A percentile compares a stretch with the other conserved stretches of the same genome.
These are phyloP conservation scores for Podaxis sp. DNA, from an alignment of 768 basidiomycete genomes.

Conservation along the genomic window DNA sequence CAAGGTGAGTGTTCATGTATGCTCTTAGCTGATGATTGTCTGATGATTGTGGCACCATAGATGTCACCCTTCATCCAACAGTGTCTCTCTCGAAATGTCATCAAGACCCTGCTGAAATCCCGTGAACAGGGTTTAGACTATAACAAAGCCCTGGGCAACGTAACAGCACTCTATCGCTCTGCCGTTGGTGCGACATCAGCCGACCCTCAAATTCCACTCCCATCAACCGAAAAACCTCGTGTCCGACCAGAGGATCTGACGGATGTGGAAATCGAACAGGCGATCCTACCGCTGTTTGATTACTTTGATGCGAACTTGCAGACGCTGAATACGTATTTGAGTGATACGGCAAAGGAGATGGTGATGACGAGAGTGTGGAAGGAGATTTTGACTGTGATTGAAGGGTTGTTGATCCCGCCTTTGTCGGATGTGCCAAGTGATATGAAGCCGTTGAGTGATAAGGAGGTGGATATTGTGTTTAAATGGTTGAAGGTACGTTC, in stretches of 20 bases:
- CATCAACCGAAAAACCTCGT: slow-evolving; percentile 71
- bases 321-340: slow-evolving; percentile 84
- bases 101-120: slow-evolving; percentile 75
- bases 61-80: slow-evolving; percentile 93
- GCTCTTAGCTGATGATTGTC: neutral
- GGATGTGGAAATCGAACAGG: slow-evolving; percentile 92
- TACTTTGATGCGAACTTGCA: slow-evolving; percentile 94
- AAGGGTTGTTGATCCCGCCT: slow-evolving; percentile 86
- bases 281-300: slow-evolving; percentile 88
- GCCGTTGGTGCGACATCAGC: slow-evolving; percentile 60
- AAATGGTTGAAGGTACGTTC: slow-evolving; percentile 85
- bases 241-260: slow-evolving; percentile 75
- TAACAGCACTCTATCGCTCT: slow-evolving; percentile 79
- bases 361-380: slow-evolving; percentile 97
- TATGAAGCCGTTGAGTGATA: slow-evolving; percentile 89
- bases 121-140: slow-evolving; percentile 64
- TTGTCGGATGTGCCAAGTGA: slow-evolving; percentile 81
- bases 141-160: slow-evolving; percentile 82
- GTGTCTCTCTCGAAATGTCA: slow-evolving; percentile 69
- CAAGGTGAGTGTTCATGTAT: slow-evolving; percentile 56
- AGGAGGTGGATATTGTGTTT: slow-evolving; percentile 98
- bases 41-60: slow-evolving; percentile 33
- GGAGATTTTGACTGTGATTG: slow-evolving; percentile 83
- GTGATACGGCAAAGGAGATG: slow-evolving; percentile 80
- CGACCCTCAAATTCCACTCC: slow-evolving; percentile 78